Percentiles rank a stretch among this genome's conserved stretches.
Evolutionary conservation across 768 basidiomycete species (phyloP).

Genomic region (Phaeolepiota aurea): DNA sequence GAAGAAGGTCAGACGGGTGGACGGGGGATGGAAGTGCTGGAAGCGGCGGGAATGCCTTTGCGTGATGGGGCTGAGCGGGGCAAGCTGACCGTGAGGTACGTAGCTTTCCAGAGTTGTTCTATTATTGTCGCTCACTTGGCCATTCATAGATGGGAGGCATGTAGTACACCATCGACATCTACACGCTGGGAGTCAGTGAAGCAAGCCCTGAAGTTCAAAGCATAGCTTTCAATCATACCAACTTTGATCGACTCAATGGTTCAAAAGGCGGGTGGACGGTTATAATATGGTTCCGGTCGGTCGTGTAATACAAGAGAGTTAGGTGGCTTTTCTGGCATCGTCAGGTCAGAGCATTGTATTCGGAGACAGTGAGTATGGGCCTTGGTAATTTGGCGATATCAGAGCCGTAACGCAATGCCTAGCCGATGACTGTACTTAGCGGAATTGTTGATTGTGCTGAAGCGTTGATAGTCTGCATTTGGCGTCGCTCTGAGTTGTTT

Average conservation of each 20-base stretch:
- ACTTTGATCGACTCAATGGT: not conserved
- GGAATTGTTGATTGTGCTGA: no score
- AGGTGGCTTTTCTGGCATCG: no score
- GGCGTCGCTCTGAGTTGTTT: no score
- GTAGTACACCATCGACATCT: not conserved
- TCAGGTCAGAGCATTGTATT: no score
- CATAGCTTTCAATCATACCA: not conserved
- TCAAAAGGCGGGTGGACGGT: not conserved
- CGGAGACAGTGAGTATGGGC: no score
- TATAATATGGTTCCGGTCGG: no score
- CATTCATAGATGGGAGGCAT: constrained; percentile 1
- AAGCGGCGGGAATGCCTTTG: constrained; percentile 53
- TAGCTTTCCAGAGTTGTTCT: not conserved
- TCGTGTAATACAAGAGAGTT: no score
- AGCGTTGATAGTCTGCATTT: no score
- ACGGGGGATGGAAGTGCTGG: constrained; percentile 35
- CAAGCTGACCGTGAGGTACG: constrained; percentile 17
- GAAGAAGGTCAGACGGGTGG: constrained; percentile 30
- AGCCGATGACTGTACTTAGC: no score
- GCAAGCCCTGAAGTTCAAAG: not conserved
- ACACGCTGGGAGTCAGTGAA: not conserved
- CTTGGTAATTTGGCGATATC: no score
- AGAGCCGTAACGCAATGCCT: no score
- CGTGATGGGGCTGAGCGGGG: constrained; percentile 17
- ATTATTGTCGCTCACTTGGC: not conserved